These are phyloP conservation scores for Scenedesmus sp. DNA, from an alignment of 163 green algal species.

Conservation along the genomic window DNA sequence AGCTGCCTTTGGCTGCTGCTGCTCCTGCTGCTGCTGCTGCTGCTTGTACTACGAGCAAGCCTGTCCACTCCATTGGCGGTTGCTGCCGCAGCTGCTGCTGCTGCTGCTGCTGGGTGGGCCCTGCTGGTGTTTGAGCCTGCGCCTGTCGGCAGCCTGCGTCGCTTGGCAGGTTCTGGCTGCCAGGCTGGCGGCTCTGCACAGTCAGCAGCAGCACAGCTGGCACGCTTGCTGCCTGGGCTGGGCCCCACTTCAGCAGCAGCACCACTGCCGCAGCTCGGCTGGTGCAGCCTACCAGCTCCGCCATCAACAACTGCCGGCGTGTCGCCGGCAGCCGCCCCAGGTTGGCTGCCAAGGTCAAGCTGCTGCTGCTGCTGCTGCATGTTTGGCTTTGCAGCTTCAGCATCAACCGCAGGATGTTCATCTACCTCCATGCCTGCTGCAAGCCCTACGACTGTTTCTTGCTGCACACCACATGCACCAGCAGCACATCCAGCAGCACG, in stretches of 20 bases:
- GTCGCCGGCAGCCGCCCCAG: conserved; percentile 3
- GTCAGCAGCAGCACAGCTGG: conserved; percentile 14
- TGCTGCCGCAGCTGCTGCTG: not conserved
- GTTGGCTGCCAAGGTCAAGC: not conserved
- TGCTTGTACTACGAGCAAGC: conserved; percentile 1
- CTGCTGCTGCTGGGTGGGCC: not conserved
- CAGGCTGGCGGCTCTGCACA: not conserved
- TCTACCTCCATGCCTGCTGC: not conserved
- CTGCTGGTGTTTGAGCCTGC: not conserved
- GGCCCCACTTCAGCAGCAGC: conserved; percentile 8
- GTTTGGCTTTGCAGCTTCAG: too few relatives aligned
- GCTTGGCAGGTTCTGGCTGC: conserved; percentile 5
- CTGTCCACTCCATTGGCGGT: not conserved
- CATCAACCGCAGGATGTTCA: not conserved
- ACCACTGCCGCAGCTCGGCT: not conserved
- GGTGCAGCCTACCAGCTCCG: not conserved
- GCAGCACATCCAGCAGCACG: not conserved
- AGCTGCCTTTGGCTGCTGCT: not conserved
- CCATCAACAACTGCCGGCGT: not conserved
- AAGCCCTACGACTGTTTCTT: not conserved
- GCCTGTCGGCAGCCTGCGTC: not conserved
- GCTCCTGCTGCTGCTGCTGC: conserved; percentile 12
- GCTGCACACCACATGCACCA: not conserved
- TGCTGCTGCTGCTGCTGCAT: not conserved
- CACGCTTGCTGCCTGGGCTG: not conserved